Evolutionary conservation across 495 filamentous ascomycete species (phyloP).

Genomic region (Rhypophila decipiens): DNA sequence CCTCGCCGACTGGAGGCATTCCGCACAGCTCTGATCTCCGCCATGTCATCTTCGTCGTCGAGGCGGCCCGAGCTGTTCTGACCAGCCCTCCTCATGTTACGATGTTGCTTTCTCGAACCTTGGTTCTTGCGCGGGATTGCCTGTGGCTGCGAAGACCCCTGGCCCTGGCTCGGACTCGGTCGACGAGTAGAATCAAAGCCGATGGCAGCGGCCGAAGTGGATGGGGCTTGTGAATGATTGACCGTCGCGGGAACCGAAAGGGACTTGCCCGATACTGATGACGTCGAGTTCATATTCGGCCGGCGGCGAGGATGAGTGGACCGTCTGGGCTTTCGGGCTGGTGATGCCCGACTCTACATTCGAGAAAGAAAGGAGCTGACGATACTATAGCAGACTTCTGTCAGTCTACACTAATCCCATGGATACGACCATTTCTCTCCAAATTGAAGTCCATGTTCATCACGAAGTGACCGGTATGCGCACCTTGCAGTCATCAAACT

Average conservation of each 20-base stretch:
- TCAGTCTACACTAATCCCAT: too few species aligned
- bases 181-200: slow-evolving; percentile 55
- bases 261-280: slow-evolving; percentile 38
- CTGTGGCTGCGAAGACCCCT: slow-evolving; percentile 46
- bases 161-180: slow-evolving; percentile 51
- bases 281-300: slow-evolving; percentile 39
- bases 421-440: too few species aligned
- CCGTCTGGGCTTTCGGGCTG: too few species aligned
- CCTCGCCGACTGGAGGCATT: slow-evolving; percentile 81
- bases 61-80: slow-evolving; percentile 15
- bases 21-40: slow-evolving; percentile 76
- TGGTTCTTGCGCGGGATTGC: slow-evolving; percentile 66
- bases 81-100: slow-evolving; percentile 44
- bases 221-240: slow-evolving; percentile 16
- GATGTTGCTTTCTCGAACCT: slow-evolving; percentile 65
- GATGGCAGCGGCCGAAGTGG: slow-evolving; percentile 22
- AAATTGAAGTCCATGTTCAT: too few species aligned
- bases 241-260: slow-evolving; percentile 25
- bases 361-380: too few species aligned
- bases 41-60: slow-evolving; percentile 70
- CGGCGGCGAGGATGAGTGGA: background rate
- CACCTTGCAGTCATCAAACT: too few species aligned
- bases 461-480: too few species aligned
- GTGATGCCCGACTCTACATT: too few species aligned
- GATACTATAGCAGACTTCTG: too few species aligned